Evolutionary conservation across 1,284 basidiomycete species (phyloP).

Genomic region (Cronartium quercuum): DNA sequence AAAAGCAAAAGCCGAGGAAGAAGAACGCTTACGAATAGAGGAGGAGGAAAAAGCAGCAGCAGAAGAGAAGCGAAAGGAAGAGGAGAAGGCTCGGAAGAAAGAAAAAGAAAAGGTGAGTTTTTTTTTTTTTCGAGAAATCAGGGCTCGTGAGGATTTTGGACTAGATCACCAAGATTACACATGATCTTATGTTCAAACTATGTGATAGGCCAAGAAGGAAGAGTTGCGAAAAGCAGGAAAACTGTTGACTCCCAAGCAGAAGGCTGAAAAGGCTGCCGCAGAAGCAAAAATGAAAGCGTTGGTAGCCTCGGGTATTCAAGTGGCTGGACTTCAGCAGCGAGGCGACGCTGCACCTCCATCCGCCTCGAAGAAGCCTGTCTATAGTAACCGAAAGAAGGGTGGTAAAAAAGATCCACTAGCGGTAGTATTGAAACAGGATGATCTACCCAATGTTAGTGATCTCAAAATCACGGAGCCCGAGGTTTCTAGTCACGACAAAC

Average conservation of each 20-base stretch:
- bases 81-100: constrained; percentile 56
- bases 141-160: constrained; percentile 13
- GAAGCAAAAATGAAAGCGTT: constrained; percentile 87
- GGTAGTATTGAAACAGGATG: constrained; percentile 37
- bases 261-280: constrained; percentile 83
- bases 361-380: constrained; percentile 65
- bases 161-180: not conserved
- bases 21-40: constrained; percentile 62
- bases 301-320: constrained; percentile 77
- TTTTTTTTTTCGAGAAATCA: constrained; percentile 28
- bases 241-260: constrained; percentile 88
- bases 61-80: constrained; percentile 58
- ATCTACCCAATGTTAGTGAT: constrained; percentile 37
- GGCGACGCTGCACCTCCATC: constrained; percentile 53
- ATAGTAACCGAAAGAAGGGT: constrained; percentile 71
- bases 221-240: constrained; percentile 82
- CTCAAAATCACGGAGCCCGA: constrained; percentile 9
- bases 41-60: constrained; percentile 60
- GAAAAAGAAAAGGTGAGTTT: constrained; percentile 42
- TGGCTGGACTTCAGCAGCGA: constrained; percentile 68
- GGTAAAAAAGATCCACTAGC: constrained; percentile 44
- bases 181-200: not conserved
- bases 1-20: constrained; percentile 62
- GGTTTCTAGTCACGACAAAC: constrained; percentile 6
- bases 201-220: constrained; percentile 67